These are phyloP conservation scores for Colletotrichum noveboracense DNA, from an alignment of 2,329 filamentous ascomycete genomes.

Conservation along the genomic window DNA sequence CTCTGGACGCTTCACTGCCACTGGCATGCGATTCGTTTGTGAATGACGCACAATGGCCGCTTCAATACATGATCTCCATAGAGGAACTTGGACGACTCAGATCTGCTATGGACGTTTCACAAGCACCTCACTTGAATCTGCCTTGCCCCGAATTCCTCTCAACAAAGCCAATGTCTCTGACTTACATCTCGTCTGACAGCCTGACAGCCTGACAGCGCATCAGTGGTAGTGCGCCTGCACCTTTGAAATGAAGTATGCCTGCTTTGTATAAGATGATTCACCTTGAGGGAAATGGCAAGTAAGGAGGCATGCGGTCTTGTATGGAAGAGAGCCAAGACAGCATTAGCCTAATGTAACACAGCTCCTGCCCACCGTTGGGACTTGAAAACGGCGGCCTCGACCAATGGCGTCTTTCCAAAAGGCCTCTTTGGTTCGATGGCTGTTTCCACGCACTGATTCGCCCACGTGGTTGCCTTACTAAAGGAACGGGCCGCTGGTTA, in stretches of 20 bases:
- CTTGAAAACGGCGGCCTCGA: neutral
- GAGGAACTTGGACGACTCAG: neutral
- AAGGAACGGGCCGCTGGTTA: conserved; percentile 16
- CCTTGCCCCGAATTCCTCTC: neutral
- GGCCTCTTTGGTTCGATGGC: neutral
- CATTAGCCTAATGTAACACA: neutral
- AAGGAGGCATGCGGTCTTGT: neutral
- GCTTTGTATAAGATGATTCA: neutral
- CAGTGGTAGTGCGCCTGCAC: neutral
- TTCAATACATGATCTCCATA: neutral
- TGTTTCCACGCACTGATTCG: conserved; percentile 9
- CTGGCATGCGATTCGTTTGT: neutral
- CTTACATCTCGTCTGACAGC: neutral
- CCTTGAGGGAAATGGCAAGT: neutral
- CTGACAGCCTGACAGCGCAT: neutral
- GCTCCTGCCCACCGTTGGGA: neutral
- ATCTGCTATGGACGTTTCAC: neutral
- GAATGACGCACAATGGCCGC: neutral
- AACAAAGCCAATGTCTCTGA: neutral
- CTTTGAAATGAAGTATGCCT: neutral
- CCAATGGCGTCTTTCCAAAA: conserved; percentile 5
- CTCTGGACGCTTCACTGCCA: neutral
- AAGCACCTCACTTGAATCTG: neutral
- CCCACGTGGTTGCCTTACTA: conserved; percentile 6
- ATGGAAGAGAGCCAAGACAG: neutral